Evolutionary conservation across 108 stramenopile genomes (phyloP).

Genomic region (Epipyxis sp.): DNA sequence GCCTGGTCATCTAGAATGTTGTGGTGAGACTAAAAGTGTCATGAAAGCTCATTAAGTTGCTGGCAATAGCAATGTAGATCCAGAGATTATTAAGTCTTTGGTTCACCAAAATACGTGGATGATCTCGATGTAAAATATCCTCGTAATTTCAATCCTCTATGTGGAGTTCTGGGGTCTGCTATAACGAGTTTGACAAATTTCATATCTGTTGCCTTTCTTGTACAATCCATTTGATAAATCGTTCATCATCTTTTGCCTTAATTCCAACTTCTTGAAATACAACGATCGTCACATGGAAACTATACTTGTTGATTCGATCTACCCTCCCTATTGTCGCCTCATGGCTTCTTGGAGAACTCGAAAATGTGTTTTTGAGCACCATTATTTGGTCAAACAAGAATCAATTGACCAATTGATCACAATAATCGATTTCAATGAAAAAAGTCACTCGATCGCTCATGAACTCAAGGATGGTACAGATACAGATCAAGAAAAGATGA

Average conservation of each 20-base stretch:
- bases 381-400: not conserved
- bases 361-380: not conserved
- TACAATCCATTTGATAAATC: not conserved
- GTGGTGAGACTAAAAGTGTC: too few relatives aligned
- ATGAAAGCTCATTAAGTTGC: not conserved
- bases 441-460: too few relatives aligned
- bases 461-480: too few relatives aligned
- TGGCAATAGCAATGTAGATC: not conserved
- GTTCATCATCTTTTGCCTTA: not conserved
- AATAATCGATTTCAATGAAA: too few relatives aligned
- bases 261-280: not conserved
- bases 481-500: too few relatives aligned
- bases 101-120: not conserved
- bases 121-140: conserved; percentile 1
- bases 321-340: not conserved
- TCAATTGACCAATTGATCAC: too few relatives aligned
- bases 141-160: not conserved
- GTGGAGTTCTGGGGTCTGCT: not conserved
- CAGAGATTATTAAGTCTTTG: not conserved
- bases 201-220: not conserved
- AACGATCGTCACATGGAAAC: not conserved
- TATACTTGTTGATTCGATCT: not conserved
- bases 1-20: too few relatives aligned
- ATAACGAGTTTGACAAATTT: not conserved
- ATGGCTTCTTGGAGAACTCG: not conserved